Evolutionary conservation across 2,329 filamentous ascomycete genomes (phyloP), one percentile per base, ranked within the genome.

Genomic region (Didymella arachidicola): DNA sequence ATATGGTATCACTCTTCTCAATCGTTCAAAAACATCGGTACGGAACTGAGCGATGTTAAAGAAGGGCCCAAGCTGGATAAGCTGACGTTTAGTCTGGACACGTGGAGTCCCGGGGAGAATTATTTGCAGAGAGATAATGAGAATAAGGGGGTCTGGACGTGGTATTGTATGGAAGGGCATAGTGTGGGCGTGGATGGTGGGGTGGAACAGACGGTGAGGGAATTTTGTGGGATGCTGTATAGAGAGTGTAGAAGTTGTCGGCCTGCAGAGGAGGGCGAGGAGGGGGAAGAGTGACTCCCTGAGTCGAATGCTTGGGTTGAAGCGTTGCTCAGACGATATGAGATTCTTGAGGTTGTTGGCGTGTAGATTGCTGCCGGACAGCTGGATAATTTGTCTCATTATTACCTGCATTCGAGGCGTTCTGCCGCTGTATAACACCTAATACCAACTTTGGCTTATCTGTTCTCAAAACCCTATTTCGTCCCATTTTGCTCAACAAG

Each of bases 1-100:
- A 71, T 77, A 27, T 78, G 76, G 76, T 77, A 71, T 56, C 73
- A 77, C 27, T 68, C 74, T 1, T 65, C 65, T 2, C 71, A 74
- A 46, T 66, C 67, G 0, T 76, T 78, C 60, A 75, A 74, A 58
- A 52, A 62, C 8, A 71, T 75, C 59, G 74, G 72, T 29, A 67
- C 66, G 0, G 53, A 53, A 0, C 10, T 52, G 10, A 45, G 53
- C 1, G 61, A 65, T 11, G 61, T 59, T 0, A 44, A 45, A 3
- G 54, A 49, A 0, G 71, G 70, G 0, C 69, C 70, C 0, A 60
- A 58, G 45, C 60, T 77, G n/a, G 64, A 65, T 11, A 63, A 61
- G 43, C 74, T 78, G 46, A 72, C 69, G 0, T 77, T 78, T 45
- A 66, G 64, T 10, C 58, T 78, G 4, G 75, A 78, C 49, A 72